Conservation (phyloP, 2,329 filamentous ascomycete genomes). For the Keithomyces neogunnii region DNA sequence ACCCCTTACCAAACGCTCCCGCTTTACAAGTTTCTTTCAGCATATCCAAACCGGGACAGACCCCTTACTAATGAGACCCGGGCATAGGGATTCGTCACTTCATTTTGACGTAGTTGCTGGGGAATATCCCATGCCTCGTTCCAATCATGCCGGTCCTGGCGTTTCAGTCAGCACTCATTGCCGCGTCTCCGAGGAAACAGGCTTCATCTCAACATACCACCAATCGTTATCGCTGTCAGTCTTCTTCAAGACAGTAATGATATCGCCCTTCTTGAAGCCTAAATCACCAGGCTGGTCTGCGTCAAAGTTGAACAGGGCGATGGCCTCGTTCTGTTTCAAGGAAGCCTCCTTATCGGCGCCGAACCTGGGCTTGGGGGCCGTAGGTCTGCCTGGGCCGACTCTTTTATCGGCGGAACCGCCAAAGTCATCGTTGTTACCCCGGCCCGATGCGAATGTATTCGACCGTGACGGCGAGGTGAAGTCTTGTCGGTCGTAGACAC, state of each 20-base stretch:
- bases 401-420: slow-evolving; percentile 25
- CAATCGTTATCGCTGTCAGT: slow-evolving; percentile 92
- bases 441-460: slow-evolving; percentile 39
- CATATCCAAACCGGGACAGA: neutral
- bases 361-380: slow-evolving; percentile 85
- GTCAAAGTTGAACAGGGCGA: slow-evolving; percentile 91
- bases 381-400: slow-evolving; percentile 64
- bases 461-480: slow-evolving; percentile 36
- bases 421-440: slow-evolving; percentile 40
- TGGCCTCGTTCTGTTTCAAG: slow-evolving; percentile 67
- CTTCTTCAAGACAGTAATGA: slow-evolving; percentile 91
- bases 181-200: neutral
- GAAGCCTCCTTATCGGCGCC: slow-evolving; percentile 40
- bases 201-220: slow-evolving; percentile 55
- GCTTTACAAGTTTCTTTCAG: neutral
- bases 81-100: slow-evolving; percentile 29
- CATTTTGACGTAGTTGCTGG: slow-evolving; percentile 70
- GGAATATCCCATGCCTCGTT: slow-evolving; percentile 81
- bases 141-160: slow-evolving; percentile 81
- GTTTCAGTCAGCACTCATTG: neutral
- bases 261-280: slow-evolving; percentile 92
- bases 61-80: neutral
- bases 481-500: slow-evolving; percentile 57
- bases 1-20: neutral
- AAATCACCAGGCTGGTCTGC: slow-evolving; percentile 87